phyloP scores from a whole-genome alignment of 1,284 basidiomycete genomes.

The Rhodotorula sp. region DNA sequence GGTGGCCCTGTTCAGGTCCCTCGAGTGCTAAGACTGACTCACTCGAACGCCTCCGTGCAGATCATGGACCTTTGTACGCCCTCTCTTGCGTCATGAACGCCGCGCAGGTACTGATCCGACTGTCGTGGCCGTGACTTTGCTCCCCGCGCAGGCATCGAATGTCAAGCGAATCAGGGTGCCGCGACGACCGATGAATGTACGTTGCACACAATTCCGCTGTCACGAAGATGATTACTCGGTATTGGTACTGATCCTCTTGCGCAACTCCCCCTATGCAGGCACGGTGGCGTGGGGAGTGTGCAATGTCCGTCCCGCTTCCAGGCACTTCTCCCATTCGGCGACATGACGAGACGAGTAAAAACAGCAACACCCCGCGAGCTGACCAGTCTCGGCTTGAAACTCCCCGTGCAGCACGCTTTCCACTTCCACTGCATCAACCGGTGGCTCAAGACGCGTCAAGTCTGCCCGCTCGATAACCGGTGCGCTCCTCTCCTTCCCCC shows the following conservation, averaged over 20 bases:
- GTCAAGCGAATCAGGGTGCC: conserved; percentile 97
- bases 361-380: too few species aligned
- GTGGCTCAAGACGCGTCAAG: conserved; percentile 98
- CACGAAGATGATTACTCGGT: not conserved
- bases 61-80: conserved; percentile 95
- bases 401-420: conserved; percentile 83
- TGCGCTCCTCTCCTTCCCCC: conserved; percentile 13
- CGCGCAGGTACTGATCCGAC: conserved; percentile 8
- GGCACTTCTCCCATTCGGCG: not conserved
- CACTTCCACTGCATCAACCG: conserved; percentile 99
- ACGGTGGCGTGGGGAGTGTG: conserved; percentile 99
- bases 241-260: not conserved
- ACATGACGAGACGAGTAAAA: too few species aligned
- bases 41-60: conserved; percentile 54
- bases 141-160: conserved; percentile 80
- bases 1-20: too few species aligned
- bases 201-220: not conserved
- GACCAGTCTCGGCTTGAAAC: too few species aligned
- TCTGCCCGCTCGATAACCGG: conserved; percentile 95
- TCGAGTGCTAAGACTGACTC: too few species aligned
- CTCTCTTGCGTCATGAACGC: not conserved
- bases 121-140: not conserved
- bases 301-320: conserved; percentile 67
- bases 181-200: conserved; percentile 89
- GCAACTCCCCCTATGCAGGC: conserved; percentile 18